phyloP scores from a whole-genome alignment of 805 yeast genomes.

The Candida ponderosae region DNA sequence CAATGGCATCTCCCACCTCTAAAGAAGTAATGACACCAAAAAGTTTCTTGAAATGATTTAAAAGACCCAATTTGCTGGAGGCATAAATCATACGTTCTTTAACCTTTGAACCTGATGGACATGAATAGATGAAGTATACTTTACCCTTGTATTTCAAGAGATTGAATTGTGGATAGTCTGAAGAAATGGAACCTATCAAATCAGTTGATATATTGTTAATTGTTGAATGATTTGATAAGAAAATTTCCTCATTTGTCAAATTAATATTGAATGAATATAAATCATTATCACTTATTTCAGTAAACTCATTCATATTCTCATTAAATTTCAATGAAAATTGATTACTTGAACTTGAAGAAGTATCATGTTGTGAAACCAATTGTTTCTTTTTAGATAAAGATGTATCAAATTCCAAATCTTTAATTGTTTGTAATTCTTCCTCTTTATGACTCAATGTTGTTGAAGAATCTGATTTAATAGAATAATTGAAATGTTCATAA shows the following conservation, averaged over 20 bases:
- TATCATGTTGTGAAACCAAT: constrained; percentile 12
- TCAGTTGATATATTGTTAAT: constrained; percentile 17
- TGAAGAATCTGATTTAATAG: constrained; percentile 20
- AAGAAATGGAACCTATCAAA: constrained; percentile 25
- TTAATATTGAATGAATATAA: constrained; percentile 47
- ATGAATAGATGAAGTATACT: constrained; percentile 65
- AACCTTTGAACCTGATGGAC: constrained; percentile 87
- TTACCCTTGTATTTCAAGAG: constrained; percentile 37
- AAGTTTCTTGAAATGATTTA: constrained; percentile 36
- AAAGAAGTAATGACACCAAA: constrained; percentile 37
- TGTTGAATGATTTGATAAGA: constrained; percentile 22
- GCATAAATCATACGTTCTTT: constrained; percentile 93
- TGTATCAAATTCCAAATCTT: constrained; percentile 31
- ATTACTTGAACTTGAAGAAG: constrained; percentile 7
- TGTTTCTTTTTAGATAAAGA: constrained; percentile 19
- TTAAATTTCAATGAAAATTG: constrained; percentile 18
- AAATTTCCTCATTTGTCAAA: constrained; percentile 37
- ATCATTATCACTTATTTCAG: constrained; percentile 21
- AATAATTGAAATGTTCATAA: constrained; percentile 36
- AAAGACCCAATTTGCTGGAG: constrained; percentile 58
- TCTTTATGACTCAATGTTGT: constrained; percentile 57
- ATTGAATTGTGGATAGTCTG: constrained; percentile 49
- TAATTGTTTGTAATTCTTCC: constrained; percentile 36
- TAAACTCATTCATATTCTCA: constrained; percentile 21
- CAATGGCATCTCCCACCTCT: constrained; percentile 70